These are phyloP conservation scores for Aphanomyces cochlioides DNA, from an alignment of 352 stramenopile species.

Conservation along the genomic window DNA sequence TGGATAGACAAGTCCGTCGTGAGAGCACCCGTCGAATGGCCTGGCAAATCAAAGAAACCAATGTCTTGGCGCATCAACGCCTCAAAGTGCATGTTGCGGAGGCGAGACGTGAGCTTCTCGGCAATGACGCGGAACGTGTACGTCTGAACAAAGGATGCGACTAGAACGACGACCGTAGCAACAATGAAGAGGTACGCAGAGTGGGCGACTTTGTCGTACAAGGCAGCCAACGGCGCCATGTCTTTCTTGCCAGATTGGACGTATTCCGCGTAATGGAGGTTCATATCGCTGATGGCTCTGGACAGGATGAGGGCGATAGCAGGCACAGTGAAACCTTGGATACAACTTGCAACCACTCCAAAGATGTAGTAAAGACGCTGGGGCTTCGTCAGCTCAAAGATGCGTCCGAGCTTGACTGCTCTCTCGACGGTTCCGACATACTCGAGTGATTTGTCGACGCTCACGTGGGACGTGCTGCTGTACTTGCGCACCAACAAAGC, in stretches of 20 bases:
- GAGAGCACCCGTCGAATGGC: conserved; percentile 30
- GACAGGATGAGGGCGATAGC: conserved; percentile 24
- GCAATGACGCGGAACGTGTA: conserved; percentile 51
- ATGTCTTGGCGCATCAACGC: conserved; percentile 50
- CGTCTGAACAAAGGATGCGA: conserved; percentile 34
- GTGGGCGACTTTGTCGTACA: conserved; percentile 43
- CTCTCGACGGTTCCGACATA: neutral
- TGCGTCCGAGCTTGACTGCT: conserved; percentile 17
- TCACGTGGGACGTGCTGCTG: conserved; percentile 17
- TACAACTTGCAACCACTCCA: conserved; percentile 15
- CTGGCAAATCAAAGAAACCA: conserved; percentile 43
- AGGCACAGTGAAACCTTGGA: conserved; percentile 17
- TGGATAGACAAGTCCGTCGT: conserved; percentile 48
- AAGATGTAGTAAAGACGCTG: conserved; percentile 11
- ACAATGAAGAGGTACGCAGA: conserved; percentile 43
- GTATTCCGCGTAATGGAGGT: conserved; percentile 35
- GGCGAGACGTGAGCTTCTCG: conserved; percentile 47
- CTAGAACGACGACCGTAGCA: conserved; percentile 35
- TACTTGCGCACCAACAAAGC: conserved; percentile 28
- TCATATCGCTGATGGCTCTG: conserved; percentile 38
- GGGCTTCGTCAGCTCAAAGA: conserved; percentile 27
- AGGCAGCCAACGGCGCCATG: neutral
- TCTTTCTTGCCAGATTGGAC: conserved; percentile 27
- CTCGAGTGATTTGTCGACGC: conserved; percentile 1
- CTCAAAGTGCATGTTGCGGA: conserved; percentile 50